phyloP scores from a whole-genome alignment of 306 rosid genomes.

The Casuarina cunninghamiana region DNA sequence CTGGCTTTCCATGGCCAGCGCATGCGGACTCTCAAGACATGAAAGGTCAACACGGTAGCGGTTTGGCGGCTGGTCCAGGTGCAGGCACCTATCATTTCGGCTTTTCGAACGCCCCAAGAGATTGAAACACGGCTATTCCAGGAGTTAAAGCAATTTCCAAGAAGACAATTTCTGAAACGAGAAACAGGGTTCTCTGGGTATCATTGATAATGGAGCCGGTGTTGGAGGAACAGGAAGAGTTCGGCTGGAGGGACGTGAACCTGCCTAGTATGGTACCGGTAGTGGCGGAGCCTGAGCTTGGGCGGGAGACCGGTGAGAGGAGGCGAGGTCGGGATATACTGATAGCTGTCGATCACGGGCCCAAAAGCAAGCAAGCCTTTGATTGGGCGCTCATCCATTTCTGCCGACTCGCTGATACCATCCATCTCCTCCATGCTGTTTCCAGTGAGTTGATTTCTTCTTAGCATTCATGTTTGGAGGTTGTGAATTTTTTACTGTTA shows the following conservation, averaged over 20 bases:
- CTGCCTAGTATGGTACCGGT: slow-evolving; percentile 50
- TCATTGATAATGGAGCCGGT: slow-evolving; percentile 49
- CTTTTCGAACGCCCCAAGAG: neutral
- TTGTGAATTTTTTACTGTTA: neutral
- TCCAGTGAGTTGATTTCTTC: slow-evolving; percentile 45
- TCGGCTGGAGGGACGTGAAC: slow-evolving; percentile 68
- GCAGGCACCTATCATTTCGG: neutral
- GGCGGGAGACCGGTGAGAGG: slow-evolving; percentile 70
- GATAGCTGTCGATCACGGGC: slow-evolving; percentile 77
- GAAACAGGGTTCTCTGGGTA: neutral
- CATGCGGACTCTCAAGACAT: no score
- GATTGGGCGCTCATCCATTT: slow-evolving; percentile 88
- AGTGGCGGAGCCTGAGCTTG: slow-evolving; percentile 55
- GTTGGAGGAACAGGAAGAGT: slow-evolving; percentile 67
- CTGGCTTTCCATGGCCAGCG: no score
- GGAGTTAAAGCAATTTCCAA: neutral
- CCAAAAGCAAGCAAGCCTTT: slow-evolving; percentile 78
- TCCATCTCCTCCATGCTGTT: slow-evolving; percentile 81
- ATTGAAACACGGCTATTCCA: neutral
- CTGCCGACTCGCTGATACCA: slow-evolving; percentile 75
- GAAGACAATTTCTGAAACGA: neutral
- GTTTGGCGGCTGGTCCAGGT: no score
- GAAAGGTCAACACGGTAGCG: neutral
- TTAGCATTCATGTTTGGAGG: neutral
- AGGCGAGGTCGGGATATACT: slow-evolving; percentile 73